Percentiles rank a stretch among this genome's conserved stretches.
phyloP scores from a whole-genome alignment of 257 asterid genomes.

The Henckelia pumila region DNA sequence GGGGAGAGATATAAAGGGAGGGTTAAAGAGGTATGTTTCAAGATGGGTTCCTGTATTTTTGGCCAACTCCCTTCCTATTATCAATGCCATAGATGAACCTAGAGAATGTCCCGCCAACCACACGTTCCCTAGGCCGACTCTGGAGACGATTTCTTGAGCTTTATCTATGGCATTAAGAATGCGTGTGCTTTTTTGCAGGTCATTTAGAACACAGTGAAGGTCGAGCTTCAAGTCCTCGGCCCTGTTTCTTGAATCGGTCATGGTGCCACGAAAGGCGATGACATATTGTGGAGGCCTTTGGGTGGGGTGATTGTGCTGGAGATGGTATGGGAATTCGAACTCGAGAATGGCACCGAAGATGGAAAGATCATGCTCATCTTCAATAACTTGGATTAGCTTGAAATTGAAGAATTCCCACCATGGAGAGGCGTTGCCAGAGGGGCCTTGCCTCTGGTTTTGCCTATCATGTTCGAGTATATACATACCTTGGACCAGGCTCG shows the following conservation, averaged over 20 bases:
- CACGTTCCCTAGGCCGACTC: slow-evolving; percentile 32
- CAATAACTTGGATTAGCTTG: slow-evolving; percentile 36
- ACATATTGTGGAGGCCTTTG: slow-evolving; percentile 50
- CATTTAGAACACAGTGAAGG: slow-evolving; percentile 41
- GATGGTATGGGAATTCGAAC: slow-evolving; percentile 24
- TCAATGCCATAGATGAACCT: slow-evolving; percentile 64
- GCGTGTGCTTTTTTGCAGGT: slow-evolving; percentile 47
- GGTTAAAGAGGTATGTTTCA: slow-evolving; percentile 68
- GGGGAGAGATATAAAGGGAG: slow-evolving; percentile 70
- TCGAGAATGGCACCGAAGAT: slow-evolving; percentile 57
- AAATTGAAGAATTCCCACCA: slow-evolving; percentile 80
- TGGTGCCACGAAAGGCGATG: slow-evolving; percentile 66
- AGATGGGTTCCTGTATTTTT: slow-evolving; percentile 36
- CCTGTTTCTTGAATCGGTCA: slow-evolving; percentile 37
- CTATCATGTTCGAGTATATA: slow-evolving; percentile 64
- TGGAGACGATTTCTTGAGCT: slow-evolving; percentile 20
- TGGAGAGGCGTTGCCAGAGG: slow-evolving; percentile 53
- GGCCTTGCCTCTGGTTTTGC: slow-evolving; percentile 44
- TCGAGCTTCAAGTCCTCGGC: slow-evolving; percentile 58
- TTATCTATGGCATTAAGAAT: slow-evolving; percentile 37
- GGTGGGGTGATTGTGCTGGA: slow-evolving; percentile 18
- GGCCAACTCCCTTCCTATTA: slow-evolving; percentile 51
- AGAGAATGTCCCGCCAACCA: slow-evolving; percentile 87
- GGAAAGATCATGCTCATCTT: slow-evolving; percentile 54
- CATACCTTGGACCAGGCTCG: slow-evolving; percentile 64